A percentile compares a stretch with the other conserved stretches of the same genome.
Conservation (phyloP, 306 rosid genomes). For the Cicer arietinum region DNA sequence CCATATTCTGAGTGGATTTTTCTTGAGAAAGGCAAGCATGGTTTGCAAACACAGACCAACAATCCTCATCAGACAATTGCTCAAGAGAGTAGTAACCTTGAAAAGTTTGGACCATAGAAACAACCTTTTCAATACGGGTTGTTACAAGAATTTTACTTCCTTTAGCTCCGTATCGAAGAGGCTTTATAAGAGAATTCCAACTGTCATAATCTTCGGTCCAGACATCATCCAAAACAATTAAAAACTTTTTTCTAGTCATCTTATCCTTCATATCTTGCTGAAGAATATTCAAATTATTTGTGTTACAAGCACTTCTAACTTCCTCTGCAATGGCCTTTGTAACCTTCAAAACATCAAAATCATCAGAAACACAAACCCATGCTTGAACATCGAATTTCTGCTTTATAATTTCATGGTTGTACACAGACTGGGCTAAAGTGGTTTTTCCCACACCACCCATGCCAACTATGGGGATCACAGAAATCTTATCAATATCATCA, state of each 20-base stretch:
- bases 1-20: background rate
- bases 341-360: slow-evolving; percentile 8
- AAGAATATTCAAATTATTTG: background rate
- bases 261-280: background rate
- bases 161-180: background rate
- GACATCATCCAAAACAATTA: slow-evolving; percentile 13
- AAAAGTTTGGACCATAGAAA: background rate
- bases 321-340: background rate
- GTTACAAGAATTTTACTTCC: slow-evolving; percentile 28
- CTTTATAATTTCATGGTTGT: background rate
- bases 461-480: slow-evolving; percentile 14
- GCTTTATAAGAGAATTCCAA: slow-evolving; percentile 11
- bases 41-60: slow-evolving; percentile 11
- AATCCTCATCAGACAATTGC: background rate
- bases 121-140: slow-evolving; percentile 1
- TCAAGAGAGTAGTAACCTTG: background rate
- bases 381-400: background rate
- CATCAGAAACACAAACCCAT: slow-evolving; percentile 11
- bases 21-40: background rate
- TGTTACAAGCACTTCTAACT: background rate
- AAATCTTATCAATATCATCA: background rate
- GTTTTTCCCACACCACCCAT: slow-evolving; percentile 17
- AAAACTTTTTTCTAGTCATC: background rate
- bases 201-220: background rate
- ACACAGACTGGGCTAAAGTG: background rate